These are phyloP conservation scores for Fusarium subglutinans DNA, from an alignment of 2,329 filamentous ascomycete genomes.

Conservation along the genomic window DNA sequence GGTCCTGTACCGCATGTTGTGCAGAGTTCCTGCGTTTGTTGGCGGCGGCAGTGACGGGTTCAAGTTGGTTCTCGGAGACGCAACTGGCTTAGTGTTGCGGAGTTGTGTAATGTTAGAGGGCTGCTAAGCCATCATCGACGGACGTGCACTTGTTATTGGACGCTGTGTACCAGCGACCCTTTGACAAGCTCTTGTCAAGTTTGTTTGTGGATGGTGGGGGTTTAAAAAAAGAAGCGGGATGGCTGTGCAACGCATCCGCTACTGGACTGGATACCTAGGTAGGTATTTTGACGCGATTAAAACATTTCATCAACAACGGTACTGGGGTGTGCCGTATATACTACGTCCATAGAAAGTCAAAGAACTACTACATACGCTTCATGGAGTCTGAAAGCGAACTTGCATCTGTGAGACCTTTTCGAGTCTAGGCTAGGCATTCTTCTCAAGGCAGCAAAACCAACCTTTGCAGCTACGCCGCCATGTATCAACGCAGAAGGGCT, in stretches of 20 bases:
- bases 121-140: conserved; percentile 33
- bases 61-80: conserved; percentile 19
- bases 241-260: conserved; percentile 39
- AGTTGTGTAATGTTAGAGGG: background rate
- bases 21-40: conserved; percentile 41
- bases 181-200: conserved; percentile 24
- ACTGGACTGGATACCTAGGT: background rate
- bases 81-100: conserved; percentile 30
- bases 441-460: background rate
- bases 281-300: background rate
- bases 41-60: conserved; percentile 30
- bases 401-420: conserved; percentile 1
- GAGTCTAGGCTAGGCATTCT: conserved; percentile 21
- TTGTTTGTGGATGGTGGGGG: conserved; percentile 12
- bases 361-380: conserved; percentile 4
- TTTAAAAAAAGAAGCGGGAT: conserved; percentile 45
- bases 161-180: conserved; percentile 14
- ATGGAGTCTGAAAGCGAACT: background rate
- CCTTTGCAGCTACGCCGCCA: background rate
- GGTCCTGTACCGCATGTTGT: conserved; percentile 29
- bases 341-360: background rate
- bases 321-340: background rate
- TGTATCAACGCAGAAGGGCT: background rate
- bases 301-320: background rate
- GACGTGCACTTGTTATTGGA: conserved; percentile 34